phyloP scores from a whole-genome alignment of 345 rosid genomes.

The Erysimum cheiranthoides region DNA sequence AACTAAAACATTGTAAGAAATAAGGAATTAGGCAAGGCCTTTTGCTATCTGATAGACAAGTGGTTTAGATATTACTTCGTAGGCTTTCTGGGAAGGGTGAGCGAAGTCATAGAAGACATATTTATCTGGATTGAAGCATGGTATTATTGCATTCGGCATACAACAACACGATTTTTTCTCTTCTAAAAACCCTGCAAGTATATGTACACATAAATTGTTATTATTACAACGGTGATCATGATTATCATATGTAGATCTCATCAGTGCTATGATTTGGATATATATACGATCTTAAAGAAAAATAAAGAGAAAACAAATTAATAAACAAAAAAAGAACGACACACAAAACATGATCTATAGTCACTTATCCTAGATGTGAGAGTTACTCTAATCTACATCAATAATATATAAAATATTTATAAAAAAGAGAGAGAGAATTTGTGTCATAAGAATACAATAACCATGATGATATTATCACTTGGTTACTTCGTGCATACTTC shows the following conservation, averaged over 20 bases:
- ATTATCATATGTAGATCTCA: background rate
- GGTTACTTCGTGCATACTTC: slow-evolving; percentile 7
- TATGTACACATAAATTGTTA: background rate
- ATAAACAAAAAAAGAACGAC: background rate
- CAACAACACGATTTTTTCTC: slow-evolving; percentile 36
- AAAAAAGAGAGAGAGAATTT: background rate
- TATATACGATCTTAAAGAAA: background rate
- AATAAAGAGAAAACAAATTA: background rate
- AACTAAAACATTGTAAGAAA: slow-evolving; percentile 8
- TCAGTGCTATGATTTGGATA: background rate
- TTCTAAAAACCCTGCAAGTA: slow-evolving; percentile 38
- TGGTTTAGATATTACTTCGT: slow-evolving; percentile 39
- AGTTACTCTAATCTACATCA: background rate
- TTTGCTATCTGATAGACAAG: slow-evolving; percentile 34
- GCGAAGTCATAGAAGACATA: slow-evolving; percentile 42
- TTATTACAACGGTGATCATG: background rate
- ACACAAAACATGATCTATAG: background rate
- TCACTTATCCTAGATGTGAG: background rate
- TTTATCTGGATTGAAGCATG: slow-evolving; percentile 21
- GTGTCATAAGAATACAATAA: background rate
- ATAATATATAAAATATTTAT: background rate
- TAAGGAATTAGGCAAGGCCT: slow-evolving; percentile 38
- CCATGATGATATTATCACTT: background rate
- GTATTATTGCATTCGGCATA: slow-evolving; percentile 39
- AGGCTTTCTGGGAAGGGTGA: slow-evolving; percentile 42